These are phyloP conservation scores for Wallacemonas sp. DNA, from an alignment of 208 protist genomes.

Conservation along the genomic window DNA sequence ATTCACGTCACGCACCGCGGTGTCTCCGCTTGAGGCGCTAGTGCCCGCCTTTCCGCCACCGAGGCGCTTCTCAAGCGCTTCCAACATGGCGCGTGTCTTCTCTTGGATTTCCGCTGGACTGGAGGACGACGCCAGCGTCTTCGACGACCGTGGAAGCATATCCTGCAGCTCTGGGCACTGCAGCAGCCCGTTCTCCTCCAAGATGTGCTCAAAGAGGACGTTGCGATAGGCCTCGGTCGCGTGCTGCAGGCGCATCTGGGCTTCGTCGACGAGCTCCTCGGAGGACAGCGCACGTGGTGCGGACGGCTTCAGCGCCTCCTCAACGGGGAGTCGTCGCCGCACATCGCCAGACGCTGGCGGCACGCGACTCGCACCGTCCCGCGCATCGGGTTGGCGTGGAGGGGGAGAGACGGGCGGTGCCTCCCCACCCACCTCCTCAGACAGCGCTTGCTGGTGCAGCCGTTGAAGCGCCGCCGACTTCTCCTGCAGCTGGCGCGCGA, in stretches of 20 bases:
- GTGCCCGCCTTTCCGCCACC: not conserved
- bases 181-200: slow-evolving; percentile 30
- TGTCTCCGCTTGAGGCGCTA: not conserved
- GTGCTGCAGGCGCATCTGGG: slow-evolving; percentile 28
- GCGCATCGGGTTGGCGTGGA: slow-evolving; percentile 1
- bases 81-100: slow-evolving; percentile 23
- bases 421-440: not conserved
- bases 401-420: slow-evolving; percentile 5
- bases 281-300: not conserved
- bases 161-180: slow-evolving; percentile 4
- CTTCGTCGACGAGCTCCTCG: slow-evolving; percentile 8
- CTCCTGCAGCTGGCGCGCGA: slow-evolving; percentile 33
- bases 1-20: slow-evolving; percentile 6
- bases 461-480: slow-evolving; percentile 37
- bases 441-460: not conserved
- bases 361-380: not conserved
- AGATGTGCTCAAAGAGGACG: slow-evolving; percentile 44
- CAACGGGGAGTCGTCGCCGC: not conserved
- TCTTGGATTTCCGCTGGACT: slow-evolving; percentile 11
- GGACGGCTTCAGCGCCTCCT: slow-evolving; percentile 2
- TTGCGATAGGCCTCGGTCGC: slow-evolving; percentile 49
- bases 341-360: not conserved
- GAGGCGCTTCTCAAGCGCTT: slow-evolving; percentile 28
- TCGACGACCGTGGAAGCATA: slow-evolving; percentile 18
- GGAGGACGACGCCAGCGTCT: not conserved